Evolutionary conservation across 352 stramenopile species (phyloP), one percentile per base, ranked within the genome.

Genomic region (Thraustotheca clavata): DNA sequence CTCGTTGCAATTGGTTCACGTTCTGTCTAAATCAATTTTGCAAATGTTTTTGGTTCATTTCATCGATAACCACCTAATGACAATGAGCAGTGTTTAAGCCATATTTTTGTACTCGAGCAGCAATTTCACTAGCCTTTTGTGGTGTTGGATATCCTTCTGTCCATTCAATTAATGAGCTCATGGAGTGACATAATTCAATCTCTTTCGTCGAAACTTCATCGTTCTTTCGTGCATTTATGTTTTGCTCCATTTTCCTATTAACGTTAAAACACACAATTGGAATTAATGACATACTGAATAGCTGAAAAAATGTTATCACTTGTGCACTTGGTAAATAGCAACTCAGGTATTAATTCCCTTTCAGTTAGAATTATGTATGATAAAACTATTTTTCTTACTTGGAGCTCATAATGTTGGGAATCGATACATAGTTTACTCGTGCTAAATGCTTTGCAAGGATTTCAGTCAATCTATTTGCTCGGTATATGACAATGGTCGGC

Each of bases 401-500:
- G 40, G 76, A 76, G 4, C 86, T 69, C 18, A 91, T 62, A 0
- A 91, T 66, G 54, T 89, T 91, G 9, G 83, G 83, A 18, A 91
- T 62, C 6, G 83, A 89, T n/a, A 91, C 80, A 49, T 82, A 89
- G 3, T 69, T 67, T n/a, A 89, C 83, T 8, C 79, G 74, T 24
- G 76, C 78, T 20, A 89, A 61, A 11, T 61, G 66, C 50, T 74
- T 70, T 3, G 72, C 79, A 36, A 89, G 68, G 54, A 76, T 60
- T 49, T 88, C 80, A 0, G 83, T 89, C 22, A 91, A 0, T 6
- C 46, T 54, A 41, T 89, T 90, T 9, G 80, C 79, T 9, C 79
- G 79, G 43, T 89, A 91, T 32, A 91, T 79, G 26, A 87, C 79
- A 12, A 89, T 60, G 0, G 80, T 91, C 1, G 80, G 79, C 16